These are phyloP conservation scores for Kappamyces sp. DNA, from an alignment of 192 early-diverging fungal genomes.

Conservation along the genomic window DNA sequence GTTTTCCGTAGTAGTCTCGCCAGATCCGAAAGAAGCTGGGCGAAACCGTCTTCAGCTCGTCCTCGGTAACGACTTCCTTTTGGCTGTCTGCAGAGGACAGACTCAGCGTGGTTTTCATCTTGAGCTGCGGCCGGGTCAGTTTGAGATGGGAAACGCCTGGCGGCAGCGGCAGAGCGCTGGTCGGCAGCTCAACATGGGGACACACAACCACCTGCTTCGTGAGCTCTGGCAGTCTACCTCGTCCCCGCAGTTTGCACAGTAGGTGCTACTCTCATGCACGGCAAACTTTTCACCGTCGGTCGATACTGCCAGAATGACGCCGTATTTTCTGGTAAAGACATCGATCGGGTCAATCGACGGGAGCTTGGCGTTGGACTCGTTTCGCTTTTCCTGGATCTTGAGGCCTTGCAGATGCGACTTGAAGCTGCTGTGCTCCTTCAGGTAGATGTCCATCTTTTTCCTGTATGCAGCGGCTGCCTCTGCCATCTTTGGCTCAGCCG, in stretches of 20 bases:
- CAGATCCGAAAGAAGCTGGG: constrained; percentile 32
- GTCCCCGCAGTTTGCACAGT: constrained; percentile 45
- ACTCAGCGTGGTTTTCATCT: constrained; percentile 27
- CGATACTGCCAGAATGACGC: not conserved
- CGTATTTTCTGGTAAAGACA: constrained; percentile 1
- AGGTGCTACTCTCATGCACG: constrained; percentile 18
- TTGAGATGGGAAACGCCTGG: constrained; percentile 26
- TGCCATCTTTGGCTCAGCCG: no score
- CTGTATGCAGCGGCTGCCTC: not conserved
- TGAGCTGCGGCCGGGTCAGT: constrained; percentile 31
- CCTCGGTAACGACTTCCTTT: constrained; percentile 15
- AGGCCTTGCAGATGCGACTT: not conserved
- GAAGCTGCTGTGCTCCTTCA: constrained; percentile 1
- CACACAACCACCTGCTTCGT: constrained; percentile 33
- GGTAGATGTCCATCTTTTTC: not conserved
- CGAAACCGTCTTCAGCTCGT: constrained; percentile 24
- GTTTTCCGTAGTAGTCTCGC: constrained; percentile 38
- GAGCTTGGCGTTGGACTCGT: not conserved
- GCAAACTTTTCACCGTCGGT: constrained; percentile 22
- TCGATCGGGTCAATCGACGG: not conserved
- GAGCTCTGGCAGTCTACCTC: constrained; percentile 23
- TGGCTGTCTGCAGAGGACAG: not conserved
- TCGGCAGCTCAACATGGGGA: constrained; percentile 30
- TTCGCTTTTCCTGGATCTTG: not conserved
- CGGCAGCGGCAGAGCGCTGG: constrained; percentile 19